Conservation (phyloP, 2,329 filamentous ascomycete genomes). For the Exophiala sp. region DNA sequence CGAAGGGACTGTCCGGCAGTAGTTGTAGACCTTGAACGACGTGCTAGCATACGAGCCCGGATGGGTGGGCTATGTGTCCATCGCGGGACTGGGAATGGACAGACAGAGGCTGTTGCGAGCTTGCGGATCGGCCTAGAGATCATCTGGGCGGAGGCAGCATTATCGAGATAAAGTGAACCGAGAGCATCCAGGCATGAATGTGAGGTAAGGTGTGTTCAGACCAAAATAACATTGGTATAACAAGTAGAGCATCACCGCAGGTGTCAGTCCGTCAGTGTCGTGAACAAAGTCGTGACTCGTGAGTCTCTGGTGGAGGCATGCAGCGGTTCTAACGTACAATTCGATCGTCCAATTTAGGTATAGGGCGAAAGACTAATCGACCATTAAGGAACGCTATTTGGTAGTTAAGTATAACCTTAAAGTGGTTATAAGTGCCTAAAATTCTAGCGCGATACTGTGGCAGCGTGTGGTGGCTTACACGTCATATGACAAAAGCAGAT, state of each 20-base stretch:
- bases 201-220: slow-evolving; percentile 3
- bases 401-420: too few relatives aligned
- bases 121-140: slow-evolving; percentile 26
- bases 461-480: too few relatives aligned
- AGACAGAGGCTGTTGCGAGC: slow-evolving; percentile 11
- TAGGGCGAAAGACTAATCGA: too few relatives aligned
- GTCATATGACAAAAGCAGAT: too few relatives aligned
- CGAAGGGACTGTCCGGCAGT: slow-evolving; percentile 5
- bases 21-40: slow-evolving; percentile 15
- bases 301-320: too few relatives aligned
- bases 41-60: not conserved
- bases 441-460: too few relatives aligned
- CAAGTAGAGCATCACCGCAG: not conserved
- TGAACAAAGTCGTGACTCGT: not conserved
- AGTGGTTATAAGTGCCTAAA: too few relatives aligned
- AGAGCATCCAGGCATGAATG: not conserved
- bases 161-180: slow-evolving; percentile 3
- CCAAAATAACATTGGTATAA: not conserved
- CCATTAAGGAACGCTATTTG: too few relatives aligned
- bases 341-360: too few relatives aligned
- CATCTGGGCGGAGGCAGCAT: slow-evolving; percentile 25
- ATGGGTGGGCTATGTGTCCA: slow-evolving; percentile 3
- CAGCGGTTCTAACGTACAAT: too few relatives aligned
- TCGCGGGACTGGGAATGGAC: slow-evolving; percentile 6
- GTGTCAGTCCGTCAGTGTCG: not conserved